Evolutionary conservation across 371 early-diverging fungal species (phyloP).

Genomic region (Rhizopus microsporus): DNA sequence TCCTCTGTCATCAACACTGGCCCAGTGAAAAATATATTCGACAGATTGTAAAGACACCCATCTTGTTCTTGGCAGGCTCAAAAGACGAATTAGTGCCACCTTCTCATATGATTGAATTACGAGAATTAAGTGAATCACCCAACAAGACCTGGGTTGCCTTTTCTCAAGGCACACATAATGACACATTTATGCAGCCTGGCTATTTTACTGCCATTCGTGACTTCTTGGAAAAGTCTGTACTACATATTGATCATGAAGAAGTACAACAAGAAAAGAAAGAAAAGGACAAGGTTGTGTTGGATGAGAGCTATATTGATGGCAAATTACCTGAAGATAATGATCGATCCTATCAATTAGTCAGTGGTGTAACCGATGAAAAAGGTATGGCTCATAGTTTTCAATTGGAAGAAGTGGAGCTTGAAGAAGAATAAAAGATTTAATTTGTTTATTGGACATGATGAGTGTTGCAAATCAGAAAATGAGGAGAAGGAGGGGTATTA

Average conservation of each 20-base stretch:
- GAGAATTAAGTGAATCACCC: constrained; percentile 59
- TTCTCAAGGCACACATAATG: constrained; percentile 82
- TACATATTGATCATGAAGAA: constrained; percentile 17
- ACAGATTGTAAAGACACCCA: constrained; percentile 70
- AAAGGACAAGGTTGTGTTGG: constrained; percentile 15
- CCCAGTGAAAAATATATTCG: constrained; percentile 74
- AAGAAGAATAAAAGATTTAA: constrained; percentile 7
- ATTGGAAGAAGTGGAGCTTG: constrained; percentile 22
- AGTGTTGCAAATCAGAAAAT: too few relatives aligned
- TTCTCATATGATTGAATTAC: constrained; percentile 79
- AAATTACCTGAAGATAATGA: constrained; percentile 15
- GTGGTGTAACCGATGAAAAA: constrained; percentile 38
- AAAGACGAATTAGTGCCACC: constrained; percentile 91
- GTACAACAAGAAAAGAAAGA: constrained; percentile 1
- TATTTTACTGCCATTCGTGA: constrained; percentile 79
- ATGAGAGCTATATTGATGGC: constrained; percentile 25
- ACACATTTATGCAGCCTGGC: constrained; percentile 79
- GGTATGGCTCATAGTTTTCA: constrained; percentile 35
- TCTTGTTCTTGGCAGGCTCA: constrained; percentile 82
- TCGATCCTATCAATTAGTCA: constrained; percentile 36
- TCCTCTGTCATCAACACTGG: constrained; percentile 91
- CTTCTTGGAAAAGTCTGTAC: constrained; percentile 25
- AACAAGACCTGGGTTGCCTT: constrained; percentile 62
- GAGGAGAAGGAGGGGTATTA: too few relatives aligned
- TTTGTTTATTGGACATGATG: too few relatives aligned